These are phyloP conservation scores for Umbilicaria muhlenbergii DNA, from an alignment of 495 filamentous ascomycete species.

Conservation along the genomic window DNA sequence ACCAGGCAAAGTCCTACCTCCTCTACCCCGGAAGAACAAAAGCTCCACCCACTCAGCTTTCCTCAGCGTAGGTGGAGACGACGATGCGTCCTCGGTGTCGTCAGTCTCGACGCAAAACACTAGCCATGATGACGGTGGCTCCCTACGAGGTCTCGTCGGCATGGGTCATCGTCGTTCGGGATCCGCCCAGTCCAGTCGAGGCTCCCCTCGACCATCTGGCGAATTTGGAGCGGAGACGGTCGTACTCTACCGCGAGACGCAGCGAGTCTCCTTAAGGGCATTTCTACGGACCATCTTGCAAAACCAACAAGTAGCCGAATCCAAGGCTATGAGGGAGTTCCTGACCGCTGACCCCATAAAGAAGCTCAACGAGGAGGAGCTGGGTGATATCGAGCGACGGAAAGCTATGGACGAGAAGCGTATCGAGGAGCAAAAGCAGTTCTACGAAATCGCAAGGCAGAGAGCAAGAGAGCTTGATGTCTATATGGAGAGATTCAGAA, in stretches of 20 bases:
- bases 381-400: slow-evolving; percentile 57
- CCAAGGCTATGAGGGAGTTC: slow-evolving; percentile 70
- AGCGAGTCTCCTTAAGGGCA: slow-evolving; percentile 80
- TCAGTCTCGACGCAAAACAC: slow-evolving; percentile 51
- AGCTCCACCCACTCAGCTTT: slow-evolving; percentile 44
- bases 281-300: slow-evolving; percentile 73
- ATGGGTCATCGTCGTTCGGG: slow-evolving; percentile 19
- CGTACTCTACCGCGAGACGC: slow-evolving; percentile 71
- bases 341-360: slow-evolving; percentile 51
- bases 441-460: slow-evolving; percentile 88
- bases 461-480: slow-evolving; percentile 86
- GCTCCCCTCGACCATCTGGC: slow-evolving; percentile 34
- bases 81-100: slow-evolving; percentile 61
- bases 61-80: slow-evolving; percentile 31
- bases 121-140: slow-evolving; percentile 22
- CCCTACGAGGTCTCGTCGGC: slow-evolving; percentile 21
- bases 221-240: slow-evolving; percentile 27
- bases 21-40: slow-evolving; percentile 84
- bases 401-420: slow-evolving; percentile 77
- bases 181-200: slow-evolving; percentile 24
- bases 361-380: slow-evolving; percentile 62
- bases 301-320: slow-evolving; percentile 67
- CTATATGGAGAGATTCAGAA: slow-evolving; percentile 82
- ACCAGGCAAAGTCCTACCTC: slow-evolving; percentile 77
- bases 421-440: slow-evolving; percentile 78